phyloP scores from a whole-genome alignment of 148 eudicot genomes.

The Diospyros lotus region DNA sequence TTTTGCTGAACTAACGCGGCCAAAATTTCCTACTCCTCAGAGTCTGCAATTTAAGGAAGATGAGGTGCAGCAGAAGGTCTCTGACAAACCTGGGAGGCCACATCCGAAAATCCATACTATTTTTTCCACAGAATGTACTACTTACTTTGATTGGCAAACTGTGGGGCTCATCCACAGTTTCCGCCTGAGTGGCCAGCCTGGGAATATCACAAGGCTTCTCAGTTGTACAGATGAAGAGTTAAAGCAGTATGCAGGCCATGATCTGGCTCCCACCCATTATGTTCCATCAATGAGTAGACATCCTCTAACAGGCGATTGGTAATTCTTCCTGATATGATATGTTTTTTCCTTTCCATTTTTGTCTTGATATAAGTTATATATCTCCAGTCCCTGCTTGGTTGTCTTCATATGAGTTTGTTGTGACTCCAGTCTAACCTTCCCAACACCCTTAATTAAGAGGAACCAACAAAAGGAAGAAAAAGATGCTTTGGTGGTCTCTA shows the following conservation, averaged over 20 bases:
- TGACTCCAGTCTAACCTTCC: too few species aligned
- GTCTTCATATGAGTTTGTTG: too few species aligned
- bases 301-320: conserved; percentile 94
- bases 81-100: conserved; percentile 40
- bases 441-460: too few species aligned
- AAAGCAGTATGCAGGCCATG: conserved; percentile 73
- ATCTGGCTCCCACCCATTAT: conserved; percentile 90
- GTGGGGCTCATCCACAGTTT: conserved; percentile 89
- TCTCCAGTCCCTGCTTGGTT: too few species aligned
- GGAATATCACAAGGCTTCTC: conserved; percentile 81
- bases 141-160: conserved; percentile 98
- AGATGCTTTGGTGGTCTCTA: background rate
- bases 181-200: conserved; percentile 87
- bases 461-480: background rate
- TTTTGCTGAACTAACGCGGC: conserved; percentile 66
- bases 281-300: conserved; percentile 91
- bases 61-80: conserved; percentile 24
- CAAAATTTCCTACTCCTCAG: conserved; percentile 52
- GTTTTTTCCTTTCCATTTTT: too few species aligned
- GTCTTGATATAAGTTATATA: too few species aligned
- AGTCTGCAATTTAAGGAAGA: conserved; percentile 39
- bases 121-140: conserved; percentile 87
- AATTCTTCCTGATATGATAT: conserved; percentile 19
- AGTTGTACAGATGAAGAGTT: conserved; percentile 94
- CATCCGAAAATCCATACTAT: conserved; percentile 76